Evolutionary conservation across 2,329 filamentous ascomycete genomes (phyloP), one percentile per base, ranked within the genome.

Genomic region (Nannizziopsis arthrosporioides): DNA sequence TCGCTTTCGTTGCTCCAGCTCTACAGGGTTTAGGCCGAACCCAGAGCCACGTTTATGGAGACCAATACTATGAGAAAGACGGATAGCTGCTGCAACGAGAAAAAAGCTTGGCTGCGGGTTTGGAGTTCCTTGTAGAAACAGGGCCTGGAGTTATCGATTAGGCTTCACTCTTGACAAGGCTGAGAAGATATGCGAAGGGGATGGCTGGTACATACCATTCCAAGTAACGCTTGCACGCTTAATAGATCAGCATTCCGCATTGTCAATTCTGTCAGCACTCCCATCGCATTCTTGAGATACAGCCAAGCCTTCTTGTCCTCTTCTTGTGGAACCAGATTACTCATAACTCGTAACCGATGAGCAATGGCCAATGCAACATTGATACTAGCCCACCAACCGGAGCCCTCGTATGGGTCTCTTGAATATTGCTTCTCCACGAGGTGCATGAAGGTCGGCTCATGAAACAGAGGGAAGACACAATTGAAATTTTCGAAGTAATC

Each of bases 401-500:
- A 93, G 22, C 90, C 89, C 62, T 94, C 82, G 56, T 95, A 96
- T 0, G 90, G 90, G 56, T 96, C 85, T 43, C 81, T 73, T 0
- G 88, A 93, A 66, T 96, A 98, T 63, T 96, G 90, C 56, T 84
- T 81, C 61, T 96, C 88, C 30, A 95, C 88, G 4, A 96, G 73
- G 61, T 95, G 89, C 87, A 96, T 96, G 62, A 98, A 98, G 0
- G 92, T 96, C 1, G 90, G 89, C 64, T 95, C 89, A 65, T 98
- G 92, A 61, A 94, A 98, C 3, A 98, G 73, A 5, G 92, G 92
- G 61, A 96, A 94, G 78, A 96, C 90, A 78, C 87, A 92, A 71
- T 98, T 98, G 75, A 98, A 96, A 68, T 95, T 95, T 60, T 94
- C 86, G 56, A 98, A 98, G 61, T 84, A 98, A 65, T 98, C 92